Evolutionary conservation across 1,284 basidiomycete genomes (phyloP), one percentile per base, ranked within the genome.

Genomic region (Leucoagaricus sp.): DNA sequence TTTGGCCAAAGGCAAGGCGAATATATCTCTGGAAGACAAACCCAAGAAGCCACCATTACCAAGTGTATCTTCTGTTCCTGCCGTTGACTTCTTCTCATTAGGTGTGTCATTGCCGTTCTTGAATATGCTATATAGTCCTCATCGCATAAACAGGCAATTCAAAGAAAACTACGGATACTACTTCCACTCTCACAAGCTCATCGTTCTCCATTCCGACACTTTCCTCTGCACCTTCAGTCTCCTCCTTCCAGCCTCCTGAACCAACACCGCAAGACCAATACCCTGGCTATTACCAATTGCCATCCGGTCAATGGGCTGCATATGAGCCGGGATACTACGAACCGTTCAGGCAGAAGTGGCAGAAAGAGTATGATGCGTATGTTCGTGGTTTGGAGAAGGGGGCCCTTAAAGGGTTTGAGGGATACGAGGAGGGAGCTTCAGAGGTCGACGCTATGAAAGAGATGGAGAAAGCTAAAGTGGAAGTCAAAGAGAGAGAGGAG

Each of bases 201-300:
- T 57, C 63, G 17, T 63, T 67, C 25, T 58, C 67, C 36, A 48
- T 67, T 53, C 66, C 65, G 31, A 63, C 61, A 53, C 41, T 83
- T n/a, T 87, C 86, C 7, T 83, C 90, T 28, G 89, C 90, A 0
- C 89, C 90, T 5, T 71, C 71, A 23, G 69, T 93, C 7, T 80
- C 86, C 13, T 86, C 87, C 49, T 94, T 88, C 65, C 76, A 83
- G 36, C 85, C 89, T 0, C 93, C 92, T 0, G 83, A 86, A 53
- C 93, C 93, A 0, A 88, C 85, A 3, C 77, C 83, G 0, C 75
- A 77, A 19, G 93, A 95, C 67, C 83, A 84, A 17, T 94, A 94
- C 69, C 93, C 93, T 1, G 93, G 93, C 2, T 96, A 94, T 73
- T 95, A 96, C 69, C 85, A 88, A 60, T 80, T 90, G 25, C 91